Percentiles rank a stretch among this genome's conserved stretches.
These are phyloP conservation scores for Tuber calosporum DNA, from an alignment of 495 filamentous ascomycete genomes.

Conservation along the genomic window DNA sequence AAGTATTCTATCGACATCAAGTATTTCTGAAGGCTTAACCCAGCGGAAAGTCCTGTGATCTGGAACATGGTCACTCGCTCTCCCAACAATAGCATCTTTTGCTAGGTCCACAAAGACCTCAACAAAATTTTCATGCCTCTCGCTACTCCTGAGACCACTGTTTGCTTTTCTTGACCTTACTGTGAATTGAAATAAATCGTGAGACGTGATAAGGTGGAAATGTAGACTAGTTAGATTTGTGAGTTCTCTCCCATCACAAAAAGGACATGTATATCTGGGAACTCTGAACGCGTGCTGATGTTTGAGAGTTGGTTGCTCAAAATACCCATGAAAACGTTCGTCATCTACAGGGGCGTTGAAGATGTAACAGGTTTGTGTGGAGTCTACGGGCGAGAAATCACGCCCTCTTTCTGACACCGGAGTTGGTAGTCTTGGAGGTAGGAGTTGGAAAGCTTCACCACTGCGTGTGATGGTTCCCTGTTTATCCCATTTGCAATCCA, in stretches of 20 bases:
- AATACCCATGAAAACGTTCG: constrained; percentile 24
- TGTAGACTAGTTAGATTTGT: constrained; percentile 26
- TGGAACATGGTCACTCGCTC: constrained; percentile 39
- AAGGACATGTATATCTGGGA: constrained; percentile 31
- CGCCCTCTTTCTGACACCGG: constrained; percentile 30
- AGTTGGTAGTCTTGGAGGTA: constrained; percentile 27
- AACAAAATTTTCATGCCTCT: constrained; percentile 20
- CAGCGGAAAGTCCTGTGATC: constrained; percentile 38
- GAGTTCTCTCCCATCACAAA: constrained; percentile 40
- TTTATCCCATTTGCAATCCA: constrained; percentile 35
- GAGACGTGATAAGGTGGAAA: constrained; percentile 36
- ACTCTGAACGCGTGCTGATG: constrained; percentile 32
- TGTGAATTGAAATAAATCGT: constrained; percentile 37
- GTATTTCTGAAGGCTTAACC: constrained; percentile 34
- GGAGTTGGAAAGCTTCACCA: constrained; percentile 15
- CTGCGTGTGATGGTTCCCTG: constrained; percentile 18
- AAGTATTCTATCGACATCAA: constrained; percentile 29
- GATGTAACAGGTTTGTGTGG: constrained; percentile 21
- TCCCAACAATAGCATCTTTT: constrained; percentile 27
- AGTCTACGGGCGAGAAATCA: constrained; percentile 13
- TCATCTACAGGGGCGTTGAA: constrained; percentile 33
- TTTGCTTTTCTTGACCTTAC: constrained; percentile 26
- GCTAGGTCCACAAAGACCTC: constrained; percentile 39
- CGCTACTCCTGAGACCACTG: constrained; percentile 16
- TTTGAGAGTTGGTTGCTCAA: constrained; percentile 26